Evolutionary conservation across 2,329 filamentous ascomycete species (phyloP).

Genomic region (Cordyceps javanica): DNA sequence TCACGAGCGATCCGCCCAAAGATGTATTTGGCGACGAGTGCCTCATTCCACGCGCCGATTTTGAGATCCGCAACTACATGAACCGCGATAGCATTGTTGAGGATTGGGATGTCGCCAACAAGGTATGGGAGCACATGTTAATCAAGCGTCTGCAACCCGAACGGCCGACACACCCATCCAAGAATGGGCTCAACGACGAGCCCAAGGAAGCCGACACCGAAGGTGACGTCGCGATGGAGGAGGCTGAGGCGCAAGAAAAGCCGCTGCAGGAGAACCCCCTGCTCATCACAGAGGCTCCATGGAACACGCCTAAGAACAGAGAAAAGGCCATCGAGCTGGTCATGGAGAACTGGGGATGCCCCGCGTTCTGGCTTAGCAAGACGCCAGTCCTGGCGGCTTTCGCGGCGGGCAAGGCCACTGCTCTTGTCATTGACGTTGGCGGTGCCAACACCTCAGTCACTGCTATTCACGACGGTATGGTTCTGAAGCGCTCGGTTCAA

Average conservation of each 20-base stretch:
- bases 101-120: constrained; percentile 88
- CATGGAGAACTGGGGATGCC: constrained; percentile 94
- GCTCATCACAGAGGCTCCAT: constrained; percentile 88
- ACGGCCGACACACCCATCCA: constrained; percentile 60
- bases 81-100: constrained; percentile 82
- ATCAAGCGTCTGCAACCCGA: constrained; percentile 80
- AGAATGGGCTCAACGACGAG: constrained; percentile 74
- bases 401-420: constrained; percentile 86
- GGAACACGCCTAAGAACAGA: constrained; percentile 80
- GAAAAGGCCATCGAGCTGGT: constrained; percentile 95
- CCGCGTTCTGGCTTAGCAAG: constrained; percentile 88
- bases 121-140: constrained; percentile 89
- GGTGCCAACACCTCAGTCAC: constrained; percentile 84
- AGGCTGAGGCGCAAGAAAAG: constrained; percentile 56
- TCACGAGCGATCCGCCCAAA: constrained; percentile 39
- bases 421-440: constrained; percentile 86
- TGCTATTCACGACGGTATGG: constrained; percentile 89
- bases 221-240: constrained; percentile 56
- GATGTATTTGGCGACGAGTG: constrained; percentile 86
- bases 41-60: constrained; percentile 66
- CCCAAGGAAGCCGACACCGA: constrained; percentile 53
- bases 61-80: constrained; percentile 91
- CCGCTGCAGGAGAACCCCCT: constrained; percentile 83
- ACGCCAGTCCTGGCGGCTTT: constrained; percentile 88
- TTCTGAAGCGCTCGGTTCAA: constrained; percentile 83